Conservation (phyloP, 345 rosid genomes). For the Moricandia moricandioides region DNA sequence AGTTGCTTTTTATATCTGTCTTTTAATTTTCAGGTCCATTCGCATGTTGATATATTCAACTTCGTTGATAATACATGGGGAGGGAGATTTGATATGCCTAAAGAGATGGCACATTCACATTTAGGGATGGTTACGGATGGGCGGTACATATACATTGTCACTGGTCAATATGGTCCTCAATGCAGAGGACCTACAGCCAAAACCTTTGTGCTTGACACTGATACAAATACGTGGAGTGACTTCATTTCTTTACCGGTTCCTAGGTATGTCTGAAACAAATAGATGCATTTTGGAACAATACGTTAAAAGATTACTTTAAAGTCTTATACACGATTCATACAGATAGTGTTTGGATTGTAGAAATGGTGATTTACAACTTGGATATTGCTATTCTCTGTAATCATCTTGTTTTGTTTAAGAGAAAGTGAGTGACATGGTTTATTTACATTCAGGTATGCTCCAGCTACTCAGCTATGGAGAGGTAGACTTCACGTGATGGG, state of each 20-base stretch:
- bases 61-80: constrained; percentile 82
- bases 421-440: not conserved
- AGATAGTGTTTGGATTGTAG: not conserved
- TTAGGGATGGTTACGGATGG: constrained; percentile 98
- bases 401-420: not conserved
- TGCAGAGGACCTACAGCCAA: constrained; percentile 88
- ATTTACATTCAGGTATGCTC: constrained; percentile 72
- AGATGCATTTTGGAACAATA: not conserved
- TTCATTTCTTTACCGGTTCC: constrained; percentile 76
- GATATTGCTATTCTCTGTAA: not conserved
- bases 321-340: too few species aligned
- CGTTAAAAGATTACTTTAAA: too few species aligned
- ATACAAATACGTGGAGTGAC: constrained; percentile 75
- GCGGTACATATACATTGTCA: constrained; percentile 71
- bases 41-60: constrained; percentile 92
- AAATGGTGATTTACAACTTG: not conserved
- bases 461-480: constrained; percentile 96
- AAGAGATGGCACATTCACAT: constrained; percentile 98
- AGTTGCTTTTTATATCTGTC: not conserved
- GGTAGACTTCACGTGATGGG: constrained; percentile 99
- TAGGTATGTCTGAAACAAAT: constrained; percentile 48
- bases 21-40: constrained; percentile 61
- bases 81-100: constrained; percentile 93
- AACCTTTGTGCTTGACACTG: constrained; percentile 81
- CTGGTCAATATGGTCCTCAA: constrained; percentile 95